phyloP scores from a whole-genome alignment of 176 grass and related monocot species.

The Phoenix roebelenii region DNA sequence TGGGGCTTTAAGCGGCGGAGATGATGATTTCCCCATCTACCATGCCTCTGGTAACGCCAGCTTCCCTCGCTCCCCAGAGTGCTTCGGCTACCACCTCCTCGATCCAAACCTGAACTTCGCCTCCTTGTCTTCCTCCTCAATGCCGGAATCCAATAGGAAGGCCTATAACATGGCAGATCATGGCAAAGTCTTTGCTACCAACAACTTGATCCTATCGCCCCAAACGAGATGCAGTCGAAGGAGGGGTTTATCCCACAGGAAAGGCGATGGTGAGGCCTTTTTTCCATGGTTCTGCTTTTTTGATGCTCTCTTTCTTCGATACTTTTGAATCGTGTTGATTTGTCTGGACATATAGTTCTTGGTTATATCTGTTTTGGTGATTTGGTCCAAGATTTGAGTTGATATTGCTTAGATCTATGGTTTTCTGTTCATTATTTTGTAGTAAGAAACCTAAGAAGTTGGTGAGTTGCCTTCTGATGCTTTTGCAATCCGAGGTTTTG shows the following conservation, averaged over 20 bases:
- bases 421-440: no score
- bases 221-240: conserved; percentile 53
- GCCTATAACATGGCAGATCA: conserved; percentile 4
- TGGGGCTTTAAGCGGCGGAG: neutral
- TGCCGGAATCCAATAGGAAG: conserved; percentile 29
- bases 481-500: no score
- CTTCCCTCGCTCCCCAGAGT: conserved; percentile 46
- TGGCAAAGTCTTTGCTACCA: conserved; percentile 16
- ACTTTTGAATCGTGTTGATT: no score
- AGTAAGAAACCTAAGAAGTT: no score
- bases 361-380: no score
- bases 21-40: neutral
- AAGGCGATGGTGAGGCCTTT: conserved; percentile 47
- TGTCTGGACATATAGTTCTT: no score
- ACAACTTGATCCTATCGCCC: conserved; percentile 44
- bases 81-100: conserved; percentile 14
- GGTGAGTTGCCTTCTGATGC: no score
- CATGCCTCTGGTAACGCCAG: conserved; percentile 14
- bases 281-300: no score
- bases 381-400: no score
- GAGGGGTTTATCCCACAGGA: conserved; percentile 52
- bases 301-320: no score
- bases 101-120: conserved; percentile 6
- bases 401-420: no score
- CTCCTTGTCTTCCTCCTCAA: conserved; percentile 32